These are phyloP conservation scores for Jatropha curcas DNA, from an alignment of 345 rosid genomes.

Conservation along the genomic window DNA sequence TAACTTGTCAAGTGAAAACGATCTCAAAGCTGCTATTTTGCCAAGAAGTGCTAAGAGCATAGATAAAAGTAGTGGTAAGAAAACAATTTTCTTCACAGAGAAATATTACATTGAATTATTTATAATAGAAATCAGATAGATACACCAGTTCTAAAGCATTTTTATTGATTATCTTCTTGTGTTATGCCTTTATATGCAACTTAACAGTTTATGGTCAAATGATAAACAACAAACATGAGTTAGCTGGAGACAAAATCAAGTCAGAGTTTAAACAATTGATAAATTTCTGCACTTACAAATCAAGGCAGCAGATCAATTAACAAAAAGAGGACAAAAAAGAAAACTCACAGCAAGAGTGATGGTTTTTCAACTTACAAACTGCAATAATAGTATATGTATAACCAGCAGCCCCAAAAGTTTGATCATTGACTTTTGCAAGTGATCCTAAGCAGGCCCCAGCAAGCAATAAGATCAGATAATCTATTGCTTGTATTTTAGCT, in stretches of 20 bases:
- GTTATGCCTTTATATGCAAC: not conserved
- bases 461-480: slow-evolving; percentile 79
- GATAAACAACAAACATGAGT: not conserved
- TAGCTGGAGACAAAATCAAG: slow-evolving; percentile 2
- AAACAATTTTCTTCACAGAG: not conserved
- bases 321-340: too few relatives aligned
- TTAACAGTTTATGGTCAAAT: not conserved
- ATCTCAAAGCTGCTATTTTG: slow-evolving; percentile 86
- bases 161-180: not conserved
- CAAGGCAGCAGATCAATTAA: not conserved
- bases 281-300: not conserved
- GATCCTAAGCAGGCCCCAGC: slow-evolving; percentile 97
- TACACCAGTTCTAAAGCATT: not conserved
- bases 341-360: not conserved
- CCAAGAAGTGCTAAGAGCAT: slow-evolving; percentile 79
- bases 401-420: slow-evolving; percentile 72
- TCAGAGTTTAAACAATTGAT: not conserved
- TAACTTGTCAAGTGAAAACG: slow-evolving; percentile 83
- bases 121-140: not conserved
- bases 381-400: slow-evolving; percentile 86
- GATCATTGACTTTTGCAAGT: slow-evolving; percentile 55
- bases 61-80: slow-evolving; percentile 13
- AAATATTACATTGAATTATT: not conserved
- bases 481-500: slow-evolving; percentile 73
- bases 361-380: slow-evolving; percentile 63